These are phyloP conservation scores for Vitis hybrid DNA, from an alignment of 177 flowering plant genomes.

Conservation along the genomic window DNA sequence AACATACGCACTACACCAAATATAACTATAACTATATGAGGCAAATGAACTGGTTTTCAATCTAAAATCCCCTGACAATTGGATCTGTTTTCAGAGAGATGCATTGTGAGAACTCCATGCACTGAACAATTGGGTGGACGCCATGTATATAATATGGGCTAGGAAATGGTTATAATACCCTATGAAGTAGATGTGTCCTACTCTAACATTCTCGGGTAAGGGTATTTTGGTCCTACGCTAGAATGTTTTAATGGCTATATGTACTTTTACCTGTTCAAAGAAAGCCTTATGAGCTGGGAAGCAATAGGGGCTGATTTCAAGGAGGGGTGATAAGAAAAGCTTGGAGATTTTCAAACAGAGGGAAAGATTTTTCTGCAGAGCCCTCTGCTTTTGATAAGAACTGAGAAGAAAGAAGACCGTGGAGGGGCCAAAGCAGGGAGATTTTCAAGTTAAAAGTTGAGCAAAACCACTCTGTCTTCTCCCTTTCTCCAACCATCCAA, in stretches of 20 bases:
- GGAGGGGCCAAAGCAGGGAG: too few relatives aligned
- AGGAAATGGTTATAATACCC: slow-evolving; percentile 14
- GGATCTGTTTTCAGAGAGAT: too few relatives aligned
- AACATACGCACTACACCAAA: too few relatives aligned
- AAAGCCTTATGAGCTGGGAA: slow-evolving; percentile 28
- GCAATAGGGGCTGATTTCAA: slow-evolving; percentile 19
- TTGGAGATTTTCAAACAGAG: neutral
- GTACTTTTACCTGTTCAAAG: slow-evolving; percentile 7
- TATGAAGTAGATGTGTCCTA: neutral
- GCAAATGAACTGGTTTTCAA: neutral
- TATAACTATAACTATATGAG: too few relatives aligned
- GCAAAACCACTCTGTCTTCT: too few relatives aligned
- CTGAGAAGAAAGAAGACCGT: neutral
- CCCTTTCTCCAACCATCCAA: too few relatives aligned
- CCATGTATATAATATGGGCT: neutral
- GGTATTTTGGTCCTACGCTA: slow-evolving; percentile 19
- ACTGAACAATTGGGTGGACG: neutral
- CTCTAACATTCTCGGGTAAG: neutral
- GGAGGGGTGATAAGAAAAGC: neutral
- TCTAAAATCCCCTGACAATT: neutral
- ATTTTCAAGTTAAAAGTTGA: too few relatives aligned
- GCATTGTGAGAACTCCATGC: too few relatives aligned
- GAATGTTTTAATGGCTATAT: neutral
- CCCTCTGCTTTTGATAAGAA: neutral
- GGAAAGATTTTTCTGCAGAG: slow-evolving; percentile 10